phyloP scores from a whole-genome alignment of 2,329 filamentous ascomycete species.

The Penicillium griseofulvum region DNA sequence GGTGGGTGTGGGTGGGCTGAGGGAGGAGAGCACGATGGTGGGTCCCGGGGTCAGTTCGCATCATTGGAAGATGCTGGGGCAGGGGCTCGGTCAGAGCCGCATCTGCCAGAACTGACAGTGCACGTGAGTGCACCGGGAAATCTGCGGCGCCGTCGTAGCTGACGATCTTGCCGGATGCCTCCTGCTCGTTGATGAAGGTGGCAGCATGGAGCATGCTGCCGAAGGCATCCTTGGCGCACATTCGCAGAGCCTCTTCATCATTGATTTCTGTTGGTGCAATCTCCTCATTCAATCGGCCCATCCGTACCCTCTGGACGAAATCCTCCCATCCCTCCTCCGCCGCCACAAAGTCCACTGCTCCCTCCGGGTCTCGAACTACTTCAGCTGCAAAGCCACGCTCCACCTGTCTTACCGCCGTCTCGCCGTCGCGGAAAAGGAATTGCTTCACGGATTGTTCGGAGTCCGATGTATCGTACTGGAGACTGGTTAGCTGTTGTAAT shows the following conservation, averaged over 20 bases:
- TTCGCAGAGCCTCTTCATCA: conserved; percentile 22
- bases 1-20: conserved; percentile 20
- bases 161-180: background rate
- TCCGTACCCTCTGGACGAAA: conserved; percentile 39
- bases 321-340: conserved; percentile 41
- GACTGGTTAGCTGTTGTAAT: background rate
- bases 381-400: conserved; percentile 38
- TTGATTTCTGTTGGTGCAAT: conserved; percentile 38
- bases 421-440: conserved; percentile 23
- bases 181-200: conserved; percentile 18
- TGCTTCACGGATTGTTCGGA: conserved; percentile 27
- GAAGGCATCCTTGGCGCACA: conserved; percentile 24
- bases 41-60: conserved; percentile 42
- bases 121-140: conserved; percentile 18
- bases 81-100: conserved; percentile 21
- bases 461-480: conserved; percentile 33
- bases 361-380: conserved; percentile 33
- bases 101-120: conserved; percentile 38
- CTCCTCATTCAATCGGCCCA: conserved; percentile 40
- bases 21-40: conserved; percentile 32
- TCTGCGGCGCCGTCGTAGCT: conserved; percentile 12
- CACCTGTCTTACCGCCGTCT: conserved; percentile 22
- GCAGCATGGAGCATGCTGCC: conserved; percentile 32
- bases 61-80: conserved; percentile 43
- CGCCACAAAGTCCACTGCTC: conserved; percentile 36